Evolutionary conservation across 192 early-diverging fungal genomes (phyloP), one percentile per base, ranked within the genome.

Genomic region (Linnemannia schmuckeri): DNA sequence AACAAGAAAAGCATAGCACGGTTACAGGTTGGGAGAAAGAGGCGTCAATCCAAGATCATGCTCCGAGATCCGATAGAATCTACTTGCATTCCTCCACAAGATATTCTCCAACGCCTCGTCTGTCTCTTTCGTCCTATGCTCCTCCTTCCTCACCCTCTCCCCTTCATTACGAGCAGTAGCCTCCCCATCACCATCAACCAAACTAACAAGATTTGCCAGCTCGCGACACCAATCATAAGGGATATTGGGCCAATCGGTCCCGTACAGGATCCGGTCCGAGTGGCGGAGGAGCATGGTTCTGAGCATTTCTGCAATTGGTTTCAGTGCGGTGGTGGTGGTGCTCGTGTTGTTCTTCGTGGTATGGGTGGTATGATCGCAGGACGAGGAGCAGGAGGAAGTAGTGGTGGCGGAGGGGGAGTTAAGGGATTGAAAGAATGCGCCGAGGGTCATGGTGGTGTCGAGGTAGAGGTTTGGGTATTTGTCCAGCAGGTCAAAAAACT

Each of bases 161-260:
- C 35, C 75, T 0, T 17, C 27, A 12, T 7, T 61, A 1, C 12
- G 6, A 70, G 68, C 33, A 9, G 75, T 72, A 15, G 79, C 75
- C 15, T 81, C 85, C 0, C 85, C 85, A 81, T 85, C 83, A 0
- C 83, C 83, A 46, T 87, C 85, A 24, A 87, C 47, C 20, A 87
- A 22, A 61, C 85, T 74, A 49, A 82, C 40, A 35, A 89, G 35
- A 40, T 88, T 88, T 15, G 78, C 81, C 41, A 87, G 68, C 74
- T 89, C 88, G 35, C 79, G 78, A 74, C 85, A 76, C 88, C 88
- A 89, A 41, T 80, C 73, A 33, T 89, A 87, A 4, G 82, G 81
- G 30, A 89, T 82, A 24, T 89, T 86, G 40, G 88, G 88, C 78
- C 83, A 89, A 52, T 89, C 88, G 0, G 88, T 78, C 6, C 88